Conservation (phyloP, 108 stramenopile species). For the Skeletonema grethae region DNA sequence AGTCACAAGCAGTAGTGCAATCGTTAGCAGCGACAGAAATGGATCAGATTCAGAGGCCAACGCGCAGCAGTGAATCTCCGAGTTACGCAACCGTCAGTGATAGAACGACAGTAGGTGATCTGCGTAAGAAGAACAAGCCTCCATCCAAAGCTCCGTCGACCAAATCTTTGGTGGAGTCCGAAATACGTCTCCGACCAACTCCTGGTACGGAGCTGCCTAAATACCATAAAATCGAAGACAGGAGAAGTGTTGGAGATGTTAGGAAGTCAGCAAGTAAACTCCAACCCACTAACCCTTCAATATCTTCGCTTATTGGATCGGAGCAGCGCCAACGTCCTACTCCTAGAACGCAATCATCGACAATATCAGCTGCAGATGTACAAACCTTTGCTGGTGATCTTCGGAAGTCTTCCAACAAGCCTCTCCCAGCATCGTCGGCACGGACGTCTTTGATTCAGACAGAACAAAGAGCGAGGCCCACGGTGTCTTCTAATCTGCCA, state of each 20-base stretch:
- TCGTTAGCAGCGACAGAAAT: neutral
- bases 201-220: neutral
- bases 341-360: neutral
- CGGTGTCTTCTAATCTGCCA: neutral
- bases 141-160: neutral
- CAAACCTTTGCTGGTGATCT: conserved; percentile 1
- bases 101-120: conserved; percentile 3
- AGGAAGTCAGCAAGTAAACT: neutral
- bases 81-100: neutral
- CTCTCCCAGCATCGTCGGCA: neutral
- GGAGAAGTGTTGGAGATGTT: neutral
- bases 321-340: conserved; percentile 3
- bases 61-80: neutral
- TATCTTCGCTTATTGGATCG: neutral
- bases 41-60: neutral
- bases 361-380: neutral
- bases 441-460: neutral
- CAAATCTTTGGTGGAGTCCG: neutral
- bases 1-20: neutral
- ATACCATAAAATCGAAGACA: neutral
- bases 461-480: neutral
- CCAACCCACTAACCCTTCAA: neutral
- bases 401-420: neutral
- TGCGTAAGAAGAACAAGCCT: neutral
- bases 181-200: neutral